A percentile compares a stretch with the other conserved stretches of the same genome.
phyloP scores from a whole-genome alignment of 2,329 filamentous ascomycete genomes.

The Microdochium nivale region DNA sequence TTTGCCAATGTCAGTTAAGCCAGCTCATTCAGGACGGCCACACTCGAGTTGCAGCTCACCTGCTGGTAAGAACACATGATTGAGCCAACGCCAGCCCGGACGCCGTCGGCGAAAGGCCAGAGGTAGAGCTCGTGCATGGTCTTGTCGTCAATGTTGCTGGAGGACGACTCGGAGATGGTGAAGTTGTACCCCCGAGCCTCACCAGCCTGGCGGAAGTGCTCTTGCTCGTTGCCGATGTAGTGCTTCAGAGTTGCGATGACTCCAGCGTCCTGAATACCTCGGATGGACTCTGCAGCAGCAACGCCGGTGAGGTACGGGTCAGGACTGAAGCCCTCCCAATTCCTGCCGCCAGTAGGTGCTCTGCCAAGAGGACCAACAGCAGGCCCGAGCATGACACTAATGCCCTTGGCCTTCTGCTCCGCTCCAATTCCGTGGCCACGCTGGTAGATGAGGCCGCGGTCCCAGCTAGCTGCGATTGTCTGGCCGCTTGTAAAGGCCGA shows the following conservation, averaged over 20 bases:
- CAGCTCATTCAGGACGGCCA: not conserved
- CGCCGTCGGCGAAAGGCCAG: slow-evolving; percentile 70
- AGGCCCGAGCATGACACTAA: slow-evolving; percentile 66
- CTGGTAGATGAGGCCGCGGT: slow-evolving; percentile 60
- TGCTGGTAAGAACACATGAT: slow-evolving; percentile 68
- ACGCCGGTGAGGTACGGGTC: slow-evolving; percentile 69
- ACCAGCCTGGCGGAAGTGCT: slow-evolving; percentile 60
- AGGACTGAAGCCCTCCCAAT: slow-evolving; percentile 65
- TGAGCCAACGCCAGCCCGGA: slow-evolving; percentile 55
- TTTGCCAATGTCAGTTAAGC: not conserved
- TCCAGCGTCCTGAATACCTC: slow-evolving; percentile 72
- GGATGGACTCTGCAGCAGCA: slow-evolving; percentile 63
- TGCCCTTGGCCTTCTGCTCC: slow-evolving; percentile 64
- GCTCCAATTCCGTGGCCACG: slow-evolving; percentile 65
- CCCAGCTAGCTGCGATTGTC: slow-evolving; percentile 77
- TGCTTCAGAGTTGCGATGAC: slow-evolving; percentile 74
- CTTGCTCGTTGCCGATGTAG: slow-evolving; percentile 63
- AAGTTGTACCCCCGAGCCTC: slow-evolving; percentile 54
- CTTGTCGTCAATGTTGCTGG: slow-evolving; percentile 61
- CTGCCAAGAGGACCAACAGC: slow-evolving; percentile 66
- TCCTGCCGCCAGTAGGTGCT: slow-evolving; percentile 56
- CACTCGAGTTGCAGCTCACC: slow-evolving; percentile 3
- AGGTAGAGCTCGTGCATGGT: slow-evolving; percentile 69
- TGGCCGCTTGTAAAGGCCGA: slow-evolving; percentile 75
- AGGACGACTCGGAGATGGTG: slow-evolving; percentile 51